These are phyloP conservation scores for Fusarium sp. DNA, from an alignment of 2,329 filamentous ascomycete genomes.

Conservation along the genomic window DNA sequence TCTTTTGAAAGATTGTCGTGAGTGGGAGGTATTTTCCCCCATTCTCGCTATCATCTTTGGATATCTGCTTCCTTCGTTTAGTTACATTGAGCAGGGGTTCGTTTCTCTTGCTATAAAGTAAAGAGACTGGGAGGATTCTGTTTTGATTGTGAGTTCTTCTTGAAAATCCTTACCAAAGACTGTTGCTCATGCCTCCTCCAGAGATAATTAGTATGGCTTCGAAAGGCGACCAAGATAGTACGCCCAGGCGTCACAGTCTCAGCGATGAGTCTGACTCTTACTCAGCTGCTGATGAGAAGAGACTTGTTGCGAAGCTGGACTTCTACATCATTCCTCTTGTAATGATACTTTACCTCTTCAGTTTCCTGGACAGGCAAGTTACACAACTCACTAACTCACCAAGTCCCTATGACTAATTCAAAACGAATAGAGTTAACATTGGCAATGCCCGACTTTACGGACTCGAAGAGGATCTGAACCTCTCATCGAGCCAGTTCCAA, in stretches of 20 bases:
- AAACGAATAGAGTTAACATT: constrained; percentile 67
- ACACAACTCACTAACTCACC: neutral
- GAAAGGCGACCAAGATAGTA: constrained; percentile 13
- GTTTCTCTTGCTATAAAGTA: neutral
- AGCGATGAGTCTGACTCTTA: constrained; percentile 27
- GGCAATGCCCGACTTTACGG: constrained; percentile 74
- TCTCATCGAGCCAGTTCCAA: constrained; percentile 73
- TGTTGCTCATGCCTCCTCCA: neutral
- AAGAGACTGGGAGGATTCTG: neutral
- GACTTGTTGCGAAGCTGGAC: constrained; percentile 71
- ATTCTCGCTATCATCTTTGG: neutral
- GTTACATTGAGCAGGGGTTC: neutral
- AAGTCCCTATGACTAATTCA: constrained; percentile 15
- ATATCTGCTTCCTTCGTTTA: neutral
- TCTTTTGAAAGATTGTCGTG: constrained; percentile 20
- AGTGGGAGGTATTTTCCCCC: constrained; percentile 18
- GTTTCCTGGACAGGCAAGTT: constrained; percentile 74
- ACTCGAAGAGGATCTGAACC: constrained; percentile 67
- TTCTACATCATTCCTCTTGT: constrained; percentile 69
- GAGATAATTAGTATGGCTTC: constrained; percentile 15
- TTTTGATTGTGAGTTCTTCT: neutral
- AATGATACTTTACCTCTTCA: constrained; percentile 76
- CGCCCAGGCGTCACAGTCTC: constrained; percentile 26
- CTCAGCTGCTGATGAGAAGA: constrained; percentile 54
- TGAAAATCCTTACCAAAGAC: neutral